Evolutionary conservation across 495 filamentous ascomycete species (phyloP).

Genomic region (Melanomma pulvis-pyrius): DNA sequence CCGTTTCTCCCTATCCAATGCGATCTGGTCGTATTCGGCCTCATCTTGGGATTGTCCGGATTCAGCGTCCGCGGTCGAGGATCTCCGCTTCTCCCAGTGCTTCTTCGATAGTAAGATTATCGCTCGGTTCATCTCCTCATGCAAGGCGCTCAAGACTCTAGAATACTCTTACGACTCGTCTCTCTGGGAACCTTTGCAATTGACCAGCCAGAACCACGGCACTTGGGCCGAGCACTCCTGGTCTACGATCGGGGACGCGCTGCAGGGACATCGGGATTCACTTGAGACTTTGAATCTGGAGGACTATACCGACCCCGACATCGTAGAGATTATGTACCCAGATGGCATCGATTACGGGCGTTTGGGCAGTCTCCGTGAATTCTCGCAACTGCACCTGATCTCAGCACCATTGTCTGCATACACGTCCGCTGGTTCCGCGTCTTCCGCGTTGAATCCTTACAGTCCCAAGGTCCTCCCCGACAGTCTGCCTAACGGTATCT

Average conservation of each 20-base stretch:
- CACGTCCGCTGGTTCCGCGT: too few relatives aligned
- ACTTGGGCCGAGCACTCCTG: background rate
- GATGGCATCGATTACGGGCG: background rate
- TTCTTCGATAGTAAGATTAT: background rate
- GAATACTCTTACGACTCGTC: background rate
- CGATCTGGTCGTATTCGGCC: background rate
- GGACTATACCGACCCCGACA: background rate
- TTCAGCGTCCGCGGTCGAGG: background rate
- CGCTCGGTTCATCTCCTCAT: background rate
- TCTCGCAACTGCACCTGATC: background rate
- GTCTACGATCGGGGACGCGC: background rate
- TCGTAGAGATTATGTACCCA: background rate
- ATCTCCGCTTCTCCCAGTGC: background rate
- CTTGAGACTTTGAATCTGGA: background rate
- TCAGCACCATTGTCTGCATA: too few relatives aligned
- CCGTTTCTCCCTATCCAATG: background rate
- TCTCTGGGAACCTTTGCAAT: background rate
- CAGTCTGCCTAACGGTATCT: too few relatives aligned
- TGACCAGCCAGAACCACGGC: background rate
- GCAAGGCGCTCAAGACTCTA: background rate
- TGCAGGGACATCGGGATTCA: background rate
- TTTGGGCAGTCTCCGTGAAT: background rate
- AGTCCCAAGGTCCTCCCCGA: too few relatives aligned
- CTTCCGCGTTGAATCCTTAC: too few relatives aligned
- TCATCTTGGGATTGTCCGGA: background rate